phyloP scores from a whole-genome alignment of 2,329 filamentous ascomycete genomes.

The Paracoccidioides brasiliensis region DNA sequence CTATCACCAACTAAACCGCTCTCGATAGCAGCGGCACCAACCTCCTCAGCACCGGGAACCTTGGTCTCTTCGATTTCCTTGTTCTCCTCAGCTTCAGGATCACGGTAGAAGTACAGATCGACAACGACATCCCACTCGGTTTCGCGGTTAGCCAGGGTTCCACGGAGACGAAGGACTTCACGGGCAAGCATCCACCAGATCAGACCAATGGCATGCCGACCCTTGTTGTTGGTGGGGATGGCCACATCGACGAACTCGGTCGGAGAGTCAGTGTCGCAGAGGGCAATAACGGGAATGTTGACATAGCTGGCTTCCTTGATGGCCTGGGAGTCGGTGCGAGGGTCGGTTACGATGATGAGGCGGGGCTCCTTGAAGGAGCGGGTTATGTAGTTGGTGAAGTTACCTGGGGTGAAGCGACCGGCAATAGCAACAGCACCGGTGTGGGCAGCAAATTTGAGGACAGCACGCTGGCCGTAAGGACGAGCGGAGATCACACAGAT shows the following conservation, averaged over 20 bases:
- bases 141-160: constrained; percentile 91
- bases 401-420: constrained; percentile 99
- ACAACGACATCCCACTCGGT: constrained; percentile 98
- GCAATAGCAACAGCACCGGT: constrained; percentile 96
- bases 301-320: constrained; percentile 99
- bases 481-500: constrained; percentile 98
- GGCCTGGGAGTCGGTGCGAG: constrained; percentile 97
- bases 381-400: constrained; percentile 99
- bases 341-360: constrained; percentile 98
- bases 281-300: constrained; percentile 99
- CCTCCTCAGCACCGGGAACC: constrained; percentile 72
- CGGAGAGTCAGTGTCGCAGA: constrained; percentile 97
- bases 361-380: constrained; percentile 99
- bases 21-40: constrained; percentile 65
- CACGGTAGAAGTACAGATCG: constrained; percentile 99
- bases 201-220: constrained; percentile 95
- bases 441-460: constrained; percentile 99
- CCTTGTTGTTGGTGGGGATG: constrained; percentile 99
- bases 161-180: constrained; percentile 97
- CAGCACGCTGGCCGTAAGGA: constrained; percentile 98
- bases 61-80: constrained; percentile 85
- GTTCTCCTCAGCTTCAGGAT: constrained; percentile 98
- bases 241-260: constrained; percentile 99
- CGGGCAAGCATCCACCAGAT: constrained; percentile 99
- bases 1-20: constrained; percentile 62